Base-by-base conservation (phyloP, 495 filamentous ascomycete genomes). In the Eremomyces bilateralis region DNA sequence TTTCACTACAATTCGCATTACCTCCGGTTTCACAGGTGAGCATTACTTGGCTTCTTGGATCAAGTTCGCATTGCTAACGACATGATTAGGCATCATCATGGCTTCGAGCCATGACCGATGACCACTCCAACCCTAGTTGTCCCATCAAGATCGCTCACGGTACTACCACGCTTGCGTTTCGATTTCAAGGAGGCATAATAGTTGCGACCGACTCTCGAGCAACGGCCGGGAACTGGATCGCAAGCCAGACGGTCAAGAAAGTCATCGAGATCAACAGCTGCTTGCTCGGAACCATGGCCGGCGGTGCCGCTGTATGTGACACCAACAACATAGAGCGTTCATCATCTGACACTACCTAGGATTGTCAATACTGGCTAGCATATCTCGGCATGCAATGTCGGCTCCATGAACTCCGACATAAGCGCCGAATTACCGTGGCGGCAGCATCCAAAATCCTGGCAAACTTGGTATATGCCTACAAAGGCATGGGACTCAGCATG, bases 71-170 rank as follows among this genome's bases (percentile, higher is more conserved):
- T 13, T 24, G 17, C 34, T 45, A 34, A 44, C 35, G 20, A 16
- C 16, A 19, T 24, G 2, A 21, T 22, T 42, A 90, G 79, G 73
- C 74, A 34, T 73, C 81, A 22, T 69, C 82, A 38, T 97, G 85
- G 72, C 82, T 97, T 49, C 85, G 88, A 53, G 80, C 90, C 33
- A 80, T 78, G 59, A 93, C 88, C 42, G 88, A 97, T 59, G 88
- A 97, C 71, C 71, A 82, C 58, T 72, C 82, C 42, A 97, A 97
- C 61, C 84, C 90, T 34, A 70, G 74, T 55, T 91, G 81, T 55
- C 88, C 88, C 29, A 97, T 97, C 64, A 97, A 97, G 68, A 76
- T 97, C 50, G 90, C 90, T 28, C 90, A 97, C 68, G 88, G 88
- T 53, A 97, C 88, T 31, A 97, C 88, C 39, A 97, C 88, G n/a